Conservation (phyloP, 345 rosid genomes). For the Pistacia integerrima region DNA sequence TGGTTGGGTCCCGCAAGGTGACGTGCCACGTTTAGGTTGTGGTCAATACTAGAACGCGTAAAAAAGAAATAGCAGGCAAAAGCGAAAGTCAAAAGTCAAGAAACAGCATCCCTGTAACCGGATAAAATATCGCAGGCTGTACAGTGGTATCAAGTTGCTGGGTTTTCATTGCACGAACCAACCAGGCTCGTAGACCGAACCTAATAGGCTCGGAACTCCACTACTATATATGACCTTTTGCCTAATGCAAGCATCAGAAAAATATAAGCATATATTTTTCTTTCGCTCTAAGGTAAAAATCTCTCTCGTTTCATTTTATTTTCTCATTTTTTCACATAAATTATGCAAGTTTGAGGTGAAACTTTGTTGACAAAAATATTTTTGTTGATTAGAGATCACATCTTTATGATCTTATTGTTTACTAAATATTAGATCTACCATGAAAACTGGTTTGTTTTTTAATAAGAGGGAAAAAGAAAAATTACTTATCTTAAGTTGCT, state of each 20-base stretch:
- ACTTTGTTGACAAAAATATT: neutral
- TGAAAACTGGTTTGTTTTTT: neutral
- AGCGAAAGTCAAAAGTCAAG: slow-evolving; percentile 15
- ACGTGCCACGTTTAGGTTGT: neutral
- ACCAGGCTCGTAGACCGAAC: neutral
- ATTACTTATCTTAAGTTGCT: neutral
- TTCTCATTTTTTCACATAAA: no score
- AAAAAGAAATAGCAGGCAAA: neutral
- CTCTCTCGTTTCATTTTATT: neutral
- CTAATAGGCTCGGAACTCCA: neutral
- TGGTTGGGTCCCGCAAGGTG: neutral
- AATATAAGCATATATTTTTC: neutral
- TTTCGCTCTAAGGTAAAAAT: neutral
- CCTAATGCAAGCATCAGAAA: neutral
- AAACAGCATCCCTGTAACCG: neutral
- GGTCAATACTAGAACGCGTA: neutral
- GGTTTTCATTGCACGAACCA: neutral
- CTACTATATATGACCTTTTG: neutral
- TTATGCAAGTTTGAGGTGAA: no score
- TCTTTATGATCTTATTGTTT: neutral
- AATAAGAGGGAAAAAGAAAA: neutral
- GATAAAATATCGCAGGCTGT: neutral
- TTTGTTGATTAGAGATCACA: neutral
- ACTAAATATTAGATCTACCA: neutral
- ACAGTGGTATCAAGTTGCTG: neutral